These are phyloP conservation scores for Prunus armeniaca DNA, from an alignment of 306 rosid species.

Conservation along the genomic window DNA sequence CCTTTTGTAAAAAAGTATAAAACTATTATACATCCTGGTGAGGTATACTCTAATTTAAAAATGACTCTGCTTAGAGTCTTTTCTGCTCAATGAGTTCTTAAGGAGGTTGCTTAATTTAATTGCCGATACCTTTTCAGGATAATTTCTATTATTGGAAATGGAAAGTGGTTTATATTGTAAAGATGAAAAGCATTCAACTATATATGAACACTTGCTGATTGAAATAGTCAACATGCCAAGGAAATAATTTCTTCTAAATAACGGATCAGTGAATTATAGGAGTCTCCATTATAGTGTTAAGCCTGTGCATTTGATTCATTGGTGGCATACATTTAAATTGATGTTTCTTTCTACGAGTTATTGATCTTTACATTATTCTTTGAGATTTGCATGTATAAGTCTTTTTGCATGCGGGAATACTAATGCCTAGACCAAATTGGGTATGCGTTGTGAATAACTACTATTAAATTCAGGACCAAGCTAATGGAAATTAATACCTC, in stretches of 20 bases:
- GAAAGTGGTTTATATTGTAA: background rate
- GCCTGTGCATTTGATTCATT: slow-evolving; percentile 11
- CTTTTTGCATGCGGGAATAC: background rate
- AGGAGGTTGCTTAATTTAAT: background rate
- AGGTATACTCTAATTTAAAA: slow-evolving; percentile 44
- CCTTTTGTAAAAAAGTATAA: slow-evolving; percentile 97
- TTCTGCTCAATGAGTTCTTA: background rate
- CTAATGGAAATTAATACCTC: background rate
- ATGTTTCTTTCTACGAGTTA: background rate
- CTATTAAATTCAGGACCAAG: background rate
- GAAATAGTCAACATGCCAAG: background rate
- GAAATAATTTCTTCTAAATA: background rate
- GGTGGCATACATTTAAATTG: background rate
- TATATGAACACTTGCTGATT: background rate
- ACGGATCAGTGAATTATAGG: background rate
- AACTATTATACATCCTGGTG: slow-evolving; percentile 98
- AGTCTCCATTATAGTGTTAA: background rate
- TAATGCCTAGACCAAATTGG: background rate
- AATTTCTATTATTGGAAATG: background rate
- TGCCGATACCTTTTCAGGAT: background rate
- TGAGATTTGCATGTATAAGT: background rate
- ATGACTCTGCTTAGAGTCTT: background rate
- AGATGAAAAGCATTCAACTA: background rate
- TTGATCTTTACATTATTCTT: background rate
- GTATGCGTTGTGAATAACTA: background rate